Evolutionary conservation across 768 basidiomycete genomes (phyloP), one percentile per base, ranked within the genome.

Genomic region (Suillus sp.): DNA sequence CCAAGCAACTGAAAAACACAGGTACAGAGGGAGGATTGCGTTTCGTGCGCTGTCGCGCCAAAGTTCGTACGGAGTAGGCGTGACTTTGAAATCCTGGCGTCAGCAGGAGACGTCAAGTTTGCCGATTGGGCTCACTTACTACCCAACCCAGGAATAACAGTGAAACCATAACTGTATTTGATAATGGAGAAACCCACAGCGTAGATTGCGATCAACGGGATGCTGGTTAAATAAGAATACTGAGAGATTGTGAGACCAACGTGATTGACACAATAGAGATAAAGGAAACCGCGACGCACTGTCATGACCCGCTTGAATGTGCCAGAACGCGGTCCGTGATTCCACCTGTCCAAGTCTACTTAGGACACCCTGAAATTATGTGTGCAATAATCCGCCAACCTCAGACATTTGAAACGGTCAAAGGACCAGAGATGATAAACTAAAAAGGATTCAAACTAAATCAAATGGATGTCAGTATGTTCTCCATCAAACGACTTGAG

Each of bases 301-400:
- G 90, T 93, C 92, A 94, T 93, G 71, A 93, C 70, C 32, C 93
- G 85, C 74, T 92, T 93, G 78, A 93, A 93, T 3, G 89, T 83
- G n/a, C 90, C 90, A 18, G 86, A 82, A 63, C 85, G 74, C 3
- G 83, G 81, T 1, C 87, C 89, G 34, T 82, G 83, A 68, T 87
- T 84, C 89, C 90, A 92, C 71, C 90, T 91, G 64, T 35, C 64
- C 18, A 63, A 42, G 30, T 38, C 10, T 20, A 50, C 5, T 53
- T 34, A 6, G 27, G 32, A 45, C 30, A 14, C 11, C 37, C 10
- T 3, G 4, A 30, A 30, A 1, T 40, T 10, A 27, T n/a, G 43
- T 11, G 14, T 47, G 1, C 6, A 13, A 18, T 0, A 27, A n/a
- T 18, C 9, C 9, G 70, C 83, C 66, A 64, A 90, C 89, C 70